These are phyloP conservation scores for Entonaema liquescens DNA, from an alignment of 495 filamentous ascomycete species.

Conservation along the genomic window DNA sequence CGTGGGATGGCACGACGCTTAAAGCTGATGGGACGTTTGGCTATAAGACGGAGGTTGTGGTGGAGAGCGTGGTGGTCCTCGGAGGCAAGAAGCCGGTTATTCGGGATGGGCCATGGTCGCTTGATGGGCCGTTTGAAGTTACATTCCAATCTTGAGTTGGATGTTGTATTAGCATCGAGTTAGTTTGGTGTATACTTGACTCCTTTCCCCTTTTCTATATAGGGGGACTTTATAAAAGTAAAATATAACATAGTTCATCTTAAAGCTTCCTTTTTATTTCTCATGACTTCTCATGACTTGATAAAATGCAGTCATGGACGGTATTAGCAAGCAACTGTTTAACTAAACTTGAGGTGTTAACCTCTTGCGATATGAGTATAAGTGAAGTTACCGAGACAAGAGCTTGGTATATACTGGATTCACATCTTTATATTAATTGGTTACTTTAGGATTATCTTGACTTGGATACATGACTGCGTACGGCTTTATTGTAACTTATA, in stretches of 20 bases:
- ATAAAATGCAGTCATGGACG: too few species aligned
- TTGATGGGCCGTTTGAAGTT: conserved; percentile 33
- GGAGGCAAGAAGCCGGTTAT: conserved; percentile 37
- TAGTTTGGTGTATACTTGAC: not conserved
- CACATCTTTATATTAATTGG: too few species aligned
- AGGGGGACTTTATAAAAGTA: not conserved
- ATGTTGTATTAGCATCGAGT: not conserved
- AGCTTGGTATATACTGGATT: too few species aligned
- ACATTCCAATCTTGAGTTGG: not conserved
- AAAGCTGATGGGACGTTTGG: conserved; percentile 59
- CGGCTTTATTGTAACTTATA: too few species aligned
- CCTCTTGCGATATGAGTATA: too few species aligned
- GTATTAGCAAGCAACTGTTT: not conserved
- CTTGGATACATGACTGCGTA: too few species aligned
- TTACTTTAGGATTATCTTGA: too few species aligned
- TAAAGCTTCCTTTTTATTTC: not conserved
- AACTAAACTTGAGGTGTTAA: not conserved
- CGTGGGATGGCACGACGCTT: conserved; percentile 56
- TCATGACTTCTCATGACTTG: too few species aligned
- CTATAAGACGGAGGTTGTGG: conserved; percentile 55
- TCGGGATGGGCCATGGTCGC: conserved; percentile 24
- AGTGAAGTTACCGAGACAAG: too few species aligned
- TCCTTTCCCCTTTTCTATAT: not conserved
- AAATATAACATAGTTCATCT: not conserved
- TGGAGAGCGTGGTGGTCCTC: conserved; percentile 61